Base-by-base conservation (phyloP, 768 basidiomycete species). In the Chalciporus pseudorubinellus region DNA sequence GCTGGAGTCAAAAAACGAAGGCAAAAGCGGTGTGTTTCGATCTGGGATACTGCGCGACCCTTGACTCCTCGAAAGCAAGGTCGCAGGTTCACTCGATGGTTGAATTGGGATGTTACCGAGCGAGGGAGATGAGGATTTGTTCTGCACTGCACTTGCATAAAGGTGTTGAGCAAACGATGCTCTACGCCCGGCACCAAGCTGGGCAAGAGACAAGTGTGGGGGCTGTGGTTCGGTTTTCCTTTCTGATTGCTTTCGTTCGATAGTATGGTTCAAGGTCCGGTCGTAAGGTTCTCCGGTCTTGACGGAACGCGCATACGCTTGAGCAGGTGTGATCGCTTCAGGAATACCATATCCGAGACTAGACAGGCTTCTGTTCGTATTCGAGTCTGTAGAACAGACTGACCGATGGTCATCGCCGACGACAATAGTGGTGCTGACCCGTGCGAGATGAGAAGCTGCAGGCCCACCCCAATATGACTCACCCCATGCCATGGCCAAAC, bases 111-210 rank as follows among this genome's bases (percentile, higher is more conserved):
- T 40, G 40, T 7, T 21, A n/a, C 31, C 29, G n/a, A 48, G 36
- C 39, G 55, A 44, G 9, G 26, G 38, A 11, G 38, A 38, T 12
- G 57, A 53, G 34, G 34, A 49, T 24, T 51, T 59, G 45, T 56
- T 62, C 47, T 52, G 60, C 22, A 64, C 45, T 4, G 75, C 72
- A 41, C 74, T 77, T 7, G 73, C 74, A 55, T 77, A 79, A 22
- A 79, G 59, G 44, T 70, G 71, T 42, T 76, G 77, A 20, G 77
- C 77, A 31, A 68, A 58, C 3, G 70, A 70, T 41, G 61, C 51
- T 13, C 63, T 67, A 38, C 42, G 54, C 11, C 45, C 52, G 43
- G 61, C 46, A n/a, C 47, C 39, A 5, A 50, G 19, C 8, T 45
- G 28, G 28, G 40, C 34, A 22, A 39, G 39, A 7, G 52, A 21